Base-by-base conservation (phyloP, 2,329 filamentous ascomycete genomes). In the Ophiostoma novo-ulmi region DNA sequence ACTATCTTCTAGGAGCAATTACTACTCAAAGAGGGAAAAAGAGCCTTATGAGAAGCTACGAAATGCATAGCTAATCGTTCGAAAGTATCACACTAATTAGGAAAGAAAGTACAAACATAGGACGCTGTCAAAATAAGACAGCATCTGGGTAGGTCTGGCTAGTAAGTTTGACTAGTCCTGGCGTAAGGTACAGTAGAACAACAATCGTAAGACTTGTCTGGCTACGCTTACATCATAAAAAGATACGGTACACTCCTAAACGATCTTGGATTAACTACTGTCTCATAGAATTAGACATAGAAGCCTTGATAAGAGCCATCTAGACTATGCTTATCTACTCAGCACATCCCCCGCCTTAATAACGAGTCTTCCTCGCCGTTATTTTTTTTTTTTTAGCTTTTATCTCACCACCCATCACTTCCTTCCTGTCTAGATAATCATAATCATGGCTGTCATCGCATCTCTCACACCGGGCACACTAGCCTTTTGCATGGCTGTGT, bases 1-100 rank as follows among this genome's bases (percentile, higher is more conserved):
- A 11, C 63, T 65, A 41, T 39, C 35, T 65, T 2, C 6, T 38
- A 39, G 1, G 63, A 39, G 35, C 38, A 36, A 22, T 22, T 22
- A 22, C 36, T 65, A 22, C 63, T 65, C 36, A 65, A 65, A 39
- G 63, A 22, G 63, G 63, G 36, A 65, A 65, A 65, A 65, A 65
- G 36, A 65, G 8, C 63, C 63, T 14, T n/a, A 5, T 22, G n/a
- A 22, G 14, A 65, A 20, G 13, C 26, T n/a, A 5, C 10, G 10
- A 11, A n/a, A 65, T 10, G 14, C 14, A 11, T 36, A 17, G 5
- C 17, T 13, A 39, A n/a, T 36, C 35, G 22, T 5, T 65, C 17
- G 63, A 65, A 39, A 65, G 20, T 38, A 65, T 7, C 7, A n/a
- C 20, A 65, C 36, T 11, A 65, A 39, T 35, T 26, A 36, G 26